Percentiles rank a stretch among this genome's conserved stretches.
phyloP scores from a whole-genome alignment of 2,329 filamentous ascomycete species.

The Cucurbitaria berberidis region DNA sequence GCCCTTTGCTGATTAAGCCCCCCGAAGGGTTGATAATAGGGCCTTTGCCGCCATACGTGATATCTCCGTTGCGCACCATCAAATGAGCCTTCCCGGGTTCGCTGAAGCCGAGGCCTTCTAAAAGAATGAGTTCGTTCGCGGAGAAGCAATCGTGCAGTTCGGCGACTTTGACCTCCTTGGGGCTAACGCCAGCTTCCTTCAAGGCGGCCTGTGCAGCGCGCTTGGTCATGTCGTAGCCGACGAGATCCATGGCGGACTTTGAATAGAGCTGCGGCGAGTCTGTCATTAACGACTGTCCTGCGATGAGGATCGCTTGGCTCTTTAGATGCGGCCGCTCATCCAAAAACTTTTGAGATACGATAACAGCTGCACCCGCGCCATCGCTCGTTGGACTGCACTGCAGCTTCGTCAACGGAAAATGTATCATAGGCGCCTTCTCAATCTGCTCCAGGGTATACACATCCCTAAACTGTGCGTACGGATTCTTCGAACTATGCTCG shows the following conservation, averaged over 20 bases:
- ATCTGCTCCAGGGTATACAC: slow-evolving; percentile 88
- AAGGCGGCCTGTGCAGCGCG: slow-evolving; percentile 72
- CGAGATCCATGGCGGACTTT: slow-evolving; percentile 79
- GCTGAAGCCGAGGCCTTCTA: slow-evolving; percentile 81
- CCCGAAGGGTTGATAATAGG: slow-evolving; percentile 89
- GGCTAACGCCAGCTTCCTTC: slow-evolving; percentile 70
- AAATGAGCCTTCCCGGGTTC: slow-evolving; percentile 86
- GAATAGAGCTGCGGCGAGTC: slow-evolving; percentile 82
- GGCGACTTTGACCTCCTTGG: slow-evolving; percentile 77
- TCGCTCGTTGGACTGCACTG: slow-evolving; percentile 97
- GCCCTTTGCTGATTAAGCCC: slow-evolving; percentile 92
- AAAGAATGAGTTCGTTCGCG: slow-evolving; percentile 86
- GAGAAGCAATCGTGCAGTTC: slow-evolving; percentile 98
- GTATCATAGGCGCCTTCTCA: slow-evolving; percentile 74
- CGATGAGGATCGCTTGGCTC: slow-evolving; percentile 81
- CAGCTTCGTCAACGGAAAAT: slow-evolving; percentile 87
- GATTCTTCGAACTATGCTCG: slow-evolving; percentile 84
- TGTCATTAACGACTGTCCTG: slow-evolving; percentile 83
- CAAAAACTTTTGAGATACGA: slow-evolving; percentile 88
- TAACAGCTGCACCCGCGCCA: slow-evolving; percentile 83
- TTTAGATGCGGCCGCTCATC: slow-evolving; percentile 81
- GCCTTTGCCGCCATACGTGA: slow-evolving; percentile 80
- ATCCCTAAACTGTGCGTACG: slow-evolving; percentile 92
- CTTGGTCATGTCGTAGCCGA: slow-evolving; percentile 86
- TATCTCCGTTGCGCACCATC: slow-evolving; percentile 83